Evolutionary conservation across 2,329 filamentous ascomycete species (phyloP).

Genomic region (Penicillium olsonii): DNA sequence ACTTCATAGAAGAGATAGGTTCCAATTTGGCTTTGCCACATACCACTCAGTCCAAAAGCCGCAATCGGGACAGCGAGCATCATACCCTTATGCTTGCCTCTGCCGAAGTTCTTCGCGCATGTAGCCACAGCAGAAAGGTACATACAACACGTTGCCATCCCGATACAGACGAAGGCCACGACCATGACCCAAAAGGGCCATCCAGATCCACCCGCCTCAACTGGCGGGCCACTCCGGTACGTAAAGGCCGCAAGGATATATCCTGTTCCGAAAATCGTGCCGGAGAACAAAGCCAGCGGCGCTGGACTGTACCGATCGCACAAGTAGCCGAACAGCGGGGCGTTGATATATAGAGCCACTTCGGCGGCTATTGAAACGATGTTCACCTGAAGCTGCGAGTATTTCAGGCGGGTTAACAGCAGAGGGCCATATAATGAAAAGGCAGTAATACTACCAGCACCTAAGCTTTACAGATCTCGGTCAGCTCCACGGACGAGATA

Average conservation of each 20-base stretch:
- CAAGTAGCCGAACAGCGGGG: constrained; percentile 83
- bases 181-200: constrained; percentile 84
- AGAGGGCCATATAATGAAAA: constrained; percentile 93
- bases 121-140: constrained; percentile 91
- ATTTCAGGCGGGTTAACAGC: constrained; percentile 82
- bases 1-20: constrained; percentile 75
- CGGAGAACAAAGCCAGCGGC: constrained; percentile 72
- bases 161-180: constrained; percentile 78
- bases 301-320: constrained; percentile 87
- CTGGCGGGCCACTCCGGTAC: constrained; percentile 64
- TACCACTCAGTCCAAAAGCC: constrained; percentile 86
- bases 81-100: constrained; percentile 81
- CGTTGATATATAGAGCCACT: constrained; percentile 87
- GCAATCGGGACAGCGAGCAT: constrained; percentile 90
- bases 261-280: constrained; percentile 72
- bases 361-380: constrained; percentile 83
- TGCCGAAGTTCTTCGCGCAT: constrained; percentile 96
- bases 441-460: constrained; percentile 86
- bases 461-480: constrained; percentile 54
- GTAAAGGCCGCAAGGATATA: constrained; percentile 81
- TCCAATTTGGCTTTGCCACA: constrained; percentile 92
- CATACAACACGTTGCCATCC: constrained; percentile 81
- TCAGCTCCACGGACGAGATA: constrained; percentile 3
- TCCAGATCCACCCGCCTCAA: constrained; percentile 53
- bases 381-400: constrained; percentile 91